phyloP scores from a whole-genome alignment of 148 eudicot species.

The Rhododendron molle region DNA sequence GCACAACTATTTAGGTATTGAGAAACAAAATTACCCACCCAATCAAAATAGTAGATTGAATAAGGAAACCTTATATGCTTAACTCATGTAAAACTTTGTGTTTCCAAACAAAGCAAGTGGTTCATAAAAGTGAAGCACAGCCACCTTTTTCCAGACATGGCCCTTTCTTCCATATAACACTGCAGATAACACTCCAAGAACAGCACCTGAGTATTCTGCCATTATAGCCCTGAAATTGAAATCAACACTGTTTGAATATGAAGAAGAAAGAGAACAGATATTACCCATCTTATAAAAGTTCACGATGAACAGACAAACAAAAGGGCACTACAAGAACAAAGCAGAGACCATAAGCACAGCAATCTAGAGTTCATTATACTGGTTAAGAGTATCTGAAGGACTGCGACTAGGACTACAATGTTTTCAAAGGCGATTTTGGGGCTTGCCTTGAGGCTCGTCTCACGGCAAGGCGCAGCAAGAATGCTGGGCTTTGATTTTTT shows the following conservation, averaged over 20 bases:
- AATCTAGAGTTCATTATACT: background rate
- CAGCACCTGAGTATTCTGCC: slow-evolving; percentile 96
- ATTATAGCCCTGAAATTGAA: slow-evolving; percentile 61
- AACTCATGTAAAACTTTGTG: background rate
- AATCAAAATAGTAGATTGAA: background rate
- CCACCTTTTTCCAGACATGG: slow-evolving; percentile 88
- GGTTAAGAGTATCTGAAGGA: background rate
- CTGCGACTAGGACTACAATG: background rate
- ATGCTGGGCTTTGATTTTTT: background rate
- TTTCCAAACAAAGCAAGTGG: background rate
- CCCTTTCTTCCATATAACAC: slow-evolving; percentile 74
- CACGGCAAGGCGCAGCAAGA: background rate
- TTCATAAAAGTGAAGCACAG: background rate
- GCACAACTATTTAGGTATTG: background rate
- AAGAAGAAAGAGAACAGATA: background rate
- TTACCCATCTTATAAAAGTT: background rate
- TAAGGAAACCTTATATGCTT: background rate
- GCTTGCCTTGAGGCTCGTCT: background rate
- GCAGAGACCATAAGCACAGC: background rate
- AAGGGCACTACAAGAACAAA: background rate
- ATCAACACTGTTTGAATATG: background rate
- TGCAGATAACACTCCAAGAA: slow-evolving; percentile 78
- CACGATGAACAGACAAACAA: slow-evolving; percentile 16
- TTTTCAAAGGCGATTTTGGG: background rate
- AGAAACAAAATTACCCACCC: background rate